Evolutionary conservation across 1,139 yeast genomes (phyloP).

Genomic region (Pichia sp.): DNA sequence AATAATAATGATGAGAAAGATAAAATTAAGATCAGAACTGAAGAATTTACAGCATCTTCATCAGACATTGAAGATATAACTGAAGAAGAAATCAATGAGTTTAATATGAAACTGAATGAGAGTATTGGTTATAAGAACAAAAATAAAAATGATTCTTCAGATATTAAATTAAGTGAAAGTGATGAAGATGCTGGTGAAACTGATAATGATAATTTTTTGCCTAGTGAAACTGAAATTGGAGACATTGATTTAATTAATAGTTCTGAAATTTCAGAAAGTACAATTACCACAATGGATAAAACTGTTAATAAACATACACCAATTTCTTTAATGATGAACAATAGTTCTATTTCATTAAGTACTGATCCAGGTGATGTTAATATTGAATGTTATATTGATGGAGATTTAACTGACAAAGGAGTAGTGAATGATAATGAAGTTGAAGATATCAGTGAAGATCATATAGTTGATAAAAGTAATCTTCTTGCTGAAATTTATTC

Average conservation of each 20-base stretch:
- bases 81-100: conserved; percentile 12
- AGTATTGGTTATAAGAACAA: background rate
- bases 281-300: conserved; percentile 7
- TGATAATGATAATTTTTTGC: background rate
- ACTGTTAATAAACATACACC: conserved; percentile 3
- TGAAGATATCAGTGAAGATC: background rate
- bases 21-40: background rate
- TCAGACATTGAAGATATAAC: conserved; percentile 15
- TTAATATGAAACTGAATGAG: conserved; percentile 10
- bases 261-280: conserved; percentile 13
- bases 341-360: conserved; percentile 9
- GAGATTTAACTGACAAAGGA: background rate
- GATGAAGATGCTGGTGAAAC: conserved; percentile 8
- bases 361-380: conserved; percentile 16
- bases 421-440: too few relatives aligned
- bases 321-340: background rate
- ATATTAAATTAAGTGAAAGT: conserved; percentile 8
- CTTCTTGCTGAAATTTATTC: conserved; percentile 18
- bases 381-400: conserved; percentile 12
- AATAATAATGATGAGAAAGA: background rate
- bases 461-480: conserved; percentile 12
- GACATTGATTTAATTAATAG: conserved; percentile 10
- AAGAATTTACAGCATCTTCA: conserved; percentile 13
- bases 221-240: conserved; percentile 12
- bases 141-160: conserved; percentile 5